phyloP scores from a whole-genome alignment of 1,284 basidiomycete genomes.

The Sparassis latifolia region DNA sequence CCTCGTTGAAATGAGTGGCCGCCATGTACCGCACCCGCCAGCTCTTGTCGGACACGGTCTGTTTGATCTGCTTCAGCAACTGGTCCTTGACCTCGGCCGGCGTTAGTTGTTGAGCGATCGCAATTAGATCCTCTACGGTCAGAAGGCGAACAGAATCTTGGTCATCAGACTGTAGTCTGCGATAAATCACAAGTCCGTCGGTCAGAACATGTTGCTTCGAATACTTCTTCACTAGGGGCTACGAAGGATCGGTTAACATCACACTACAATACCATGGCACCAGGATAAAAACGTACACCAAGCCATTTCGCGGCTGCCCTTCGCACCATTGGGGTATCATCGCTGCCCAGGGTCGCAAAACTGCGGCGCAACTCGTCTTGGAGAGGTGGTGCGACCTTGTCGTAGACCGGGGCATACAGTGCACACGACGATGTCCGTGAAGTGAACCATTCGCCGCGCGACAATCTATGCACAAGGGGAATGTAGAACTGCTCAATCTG shows the following conservation, averaged over 20 bases:
- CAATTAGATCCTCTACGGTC: constrained; percentile 95
- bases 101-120: constrained; percentile 81
- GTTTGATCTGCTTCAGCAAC: constrained; percentile 81
- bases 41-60: constrained; percentile 91
- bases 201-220: constrained; percentile 76
- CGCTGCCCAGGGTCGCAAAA: constrained; percentile 79
- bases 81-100: constrained; percentile 90
- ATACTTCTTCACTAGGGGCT: constrained; percentile 77
- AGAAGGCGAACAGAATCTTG: constrained; percentile 97
- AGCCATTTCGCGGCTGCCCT: constrained; percentile 96
- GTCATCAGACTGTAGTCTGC: constrained; percentile 92
- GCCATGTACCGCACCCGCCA: constrained; percentile 99
- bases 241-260: constrained; percentile 9
- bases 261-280: constrained; percentile 3
- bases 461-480: constrained; percentile 85
- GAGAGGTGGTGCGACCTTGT: constrained; percentile 62
- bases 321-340: constrained; percentile 99
- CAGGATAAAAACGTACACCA: constrained; percentile 55
- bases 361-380: constrained; percentile 91
- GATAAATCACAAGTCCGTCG: constrained; percentile 91
- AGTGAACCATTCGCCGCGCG: constrained; percentile 99
- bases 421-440: constrained; percentile 95
- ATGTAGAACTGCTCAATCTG: constrained; percentile 93
- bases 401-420: constrained; percentile 91
- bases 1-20: constrained; percentile 96